Percentiles rank a stretch among this genome's conserved stretches.
These are phyloP conservation scores for Heliocybe sulcata DNA, from an alignment of 1,284 basidiomycete genomes.

Conservation along the genomic window DNA sequence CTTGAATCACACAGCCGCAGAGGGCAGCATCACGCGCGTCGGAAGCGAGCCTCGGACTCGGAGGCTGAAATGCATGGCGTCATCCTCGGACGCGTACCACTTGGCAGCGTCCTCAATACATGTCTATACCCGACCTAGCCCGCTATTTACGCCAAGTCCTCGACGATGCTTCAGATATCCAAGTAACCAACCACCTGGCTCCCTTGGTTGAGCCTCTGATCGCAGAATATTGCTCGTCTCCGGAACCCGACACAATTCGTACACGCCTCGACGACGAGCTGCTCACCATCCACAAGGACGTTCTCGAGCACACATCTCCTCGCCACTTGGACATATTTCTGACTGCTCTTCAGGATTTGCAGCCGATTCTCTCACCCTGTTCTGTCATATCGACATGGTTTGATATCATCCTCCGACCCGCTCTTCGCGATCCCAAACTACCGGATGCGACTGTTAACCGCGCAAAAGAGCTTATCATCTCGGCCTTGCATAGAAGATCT, in stretches of 20 bases:
- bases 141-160: conserved; percentile 50
- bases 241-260: conserved; percentile 35
- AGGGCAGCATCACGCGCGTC: neutral
- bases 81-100: neutral
- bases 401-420: conserved; percentile 67
- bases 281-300: conserved; percentile 52
- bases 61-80: neutral
- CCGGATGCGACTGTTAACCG: conserved; percentile 45
- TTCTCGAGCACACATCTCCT: conserved; percentile 52
- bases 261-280: conserved; percentile 58
- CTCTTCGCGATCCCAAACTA: conserved; percentile 66
- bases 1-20: too few relatives aligned
- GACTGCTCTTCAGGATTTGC: conserved; percentile 53
- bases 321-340: conserved; percentile 62
- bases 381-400: conserved; percentile 74
- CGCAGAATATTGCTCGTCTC: conserved; percentile 34
- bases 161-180: conserved; percentile 33
- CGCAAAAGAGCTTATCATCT: conserved; percentile 67
- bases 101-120: conserved; percentile 9
- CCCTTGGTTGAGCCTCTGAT: conserved; percentile 47
- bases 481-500: conserved; percentile 46
- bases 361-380: conserved; percentile 48
- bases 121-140: conserved; percentile 34
- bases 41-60: neutral
- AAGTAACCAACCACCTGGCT: conserved; percentile 36